phyloP scores from a whole-genome alignment of 2,329 filamentous ascomycete species.

The Didymella lethalis region DNA sequence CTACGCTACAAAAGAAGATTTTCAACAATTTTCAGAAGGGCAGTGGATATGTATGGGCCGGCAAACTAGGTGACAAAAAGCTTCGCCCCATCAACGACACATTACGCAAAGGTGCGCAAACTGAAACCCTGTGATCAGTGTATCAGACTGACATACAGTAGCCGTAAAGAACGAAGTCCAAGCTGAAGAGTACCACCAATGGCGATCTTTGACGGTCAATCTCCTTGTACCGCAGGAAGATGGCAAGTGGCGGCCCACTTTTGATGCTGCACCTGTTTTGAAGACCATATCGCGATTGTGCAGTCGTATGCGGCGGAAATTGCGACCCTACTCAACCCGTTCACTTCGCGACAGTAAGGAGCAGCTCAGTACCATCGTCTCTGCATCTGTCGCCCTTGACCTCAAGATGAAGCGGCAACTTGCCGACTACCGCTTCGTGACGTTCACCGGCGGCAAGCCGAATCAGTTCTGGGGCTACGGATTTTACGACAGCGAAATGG shows the following conservation, averaged over 20 bases:
- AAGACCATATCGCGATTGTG: constrained; percentile 47
- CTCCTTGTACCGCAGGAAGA: constrained; percentile 49
- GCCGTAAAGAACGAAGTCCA: constrained; percentile 50
- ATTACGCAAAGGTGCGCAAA: constrained; percentile 43
- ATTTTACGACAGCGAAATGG: constrained; percentile 51
- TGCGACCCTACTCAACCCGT: constrained; percentile 45
- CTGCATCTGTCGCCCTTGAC: constrained; percentile 48
- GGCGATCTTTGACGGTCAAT: constrained; percentile 48
- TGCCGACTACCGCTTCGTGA: constrained; percentile 50
- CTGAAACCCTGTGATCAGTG: not conserved
- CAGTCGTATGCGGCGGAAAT: constrained; percentile 38
- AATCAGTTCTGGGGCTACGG: constrained; percentile 47
- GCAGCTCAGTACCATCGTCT: constrained; percentile 45
- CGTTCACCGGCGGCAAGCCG: constrained; percentile 45
- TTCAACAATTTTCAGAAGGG: constrained; percentile 48
- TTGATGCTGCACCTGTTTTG: constrained; percentile 45
- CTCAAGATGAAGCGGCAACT: constrained; percentile 49
- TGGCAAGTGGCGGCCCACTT: constrained; percentile 48
- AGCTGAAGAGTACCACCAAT: constrained; percentile 49
- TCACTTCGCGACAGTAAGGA: constrained; percentile 44
- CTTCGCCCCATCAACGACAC: constrained; percentile 49
- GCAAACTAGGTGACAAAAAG: constrained; percentile 48
- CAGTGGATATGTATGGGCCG: constrained; percentile 50
- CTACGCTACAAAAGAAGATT: constrained; percentile 47
- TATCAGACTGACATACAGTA: constrained; percentile 25